Evolutionary conservation across 345 rosid genomes (phyloP), one percentile per base, ranked within the genome.

Genomic region (Citrus reticulata): DNA sequence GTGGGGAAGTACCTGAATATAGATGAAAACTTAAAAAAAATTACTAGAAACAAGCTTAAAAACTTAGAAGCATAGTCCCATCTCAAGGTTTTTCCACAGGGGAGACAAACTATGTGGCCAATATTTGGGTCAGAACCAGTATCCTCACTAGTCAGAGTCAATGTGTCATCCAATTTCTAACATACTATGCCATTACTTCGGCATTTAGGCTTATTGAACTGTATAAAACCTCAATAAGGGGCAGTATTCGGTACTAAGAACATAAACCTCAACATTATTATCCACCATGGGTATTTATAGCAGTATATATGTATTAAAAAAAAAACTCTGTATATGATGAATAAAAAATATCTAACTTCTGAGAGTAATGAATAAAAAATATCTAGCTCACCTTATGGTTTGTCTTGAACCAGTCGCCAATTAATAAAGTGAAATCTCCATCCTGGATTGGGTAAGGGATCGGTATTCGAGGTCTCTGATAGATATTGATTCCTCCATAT

Each of bases 381-480:
- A 27, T n/a, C 32, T 39, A 55, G 65, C 67, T 70, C 61, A 92
- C 96, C 96, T 89, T 89, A 83, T 95, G 98, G 88, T 77, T 86
- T 79, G 95, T 81, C 87, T 87, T 92, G 78, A 75, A 89, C 98
- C 98, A 93, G 79, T 95, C 98, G 39, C 98, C 97, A 9, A 95
- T 66, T 30, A 95, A 95, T 51, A 93, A 68, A 84, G 95, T 91
- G 86, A 91, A 89, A 79, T 91, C 97, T 16, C 87, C 91, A 5
- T 79, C 87, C 5, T 97, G 98, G n/a, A 79, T 67, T 40, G 89
- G 84, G 73, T 86, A 95, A 7, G 98, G 98, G 7, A 92, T 88
- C 2, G 98, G 95, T 64, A 95, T 95, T n/a, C 77, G 76, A 32
- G 93, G 86, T 77, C 98, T 87, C 49, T 88, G 83, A 14, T 86